A percentile compares a stretch with the other conserved stretches of the same genome.
Conservation (phyloP, 148 eudicot species). For the Oxyria digyna region DNA sequence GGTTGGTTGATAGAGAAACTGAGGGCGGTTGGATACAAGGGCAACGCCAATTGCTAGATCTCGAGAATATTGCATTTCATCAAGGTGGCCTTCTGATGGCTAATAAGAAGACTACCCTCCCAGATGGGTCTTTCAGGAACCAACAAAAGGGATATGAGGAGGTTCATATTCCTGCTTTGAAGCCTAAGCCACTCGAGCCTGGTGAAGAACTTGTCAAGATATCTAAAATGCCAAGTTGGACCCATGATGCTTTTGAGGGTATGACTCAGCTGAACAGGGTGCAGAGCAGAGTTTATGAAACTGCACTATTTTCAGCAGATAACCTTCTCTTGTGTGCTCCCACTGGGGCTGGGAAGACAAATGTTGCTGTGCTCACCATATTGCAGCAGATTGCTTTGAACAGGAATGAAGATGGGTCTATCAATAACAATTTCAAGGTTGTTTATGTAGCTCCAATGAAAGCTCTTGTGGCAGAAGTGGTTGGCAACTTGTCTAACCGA, state of each 20-base stretch:
- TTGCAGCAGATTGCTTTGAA: slow-evolving; percentile 61
- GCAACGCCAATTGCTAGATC: slow-evolving; percentile 61
- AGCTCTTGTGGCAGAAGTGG: slow-evolving; percentile 77
- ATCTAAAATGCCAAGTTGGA: too few species aligned
- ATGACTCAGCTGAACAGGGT: too few species aligned
- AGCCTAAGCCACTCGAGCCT: slow-evolving; percentile 41
- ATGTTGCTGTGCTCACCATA: slow-evolving; percentile 75
- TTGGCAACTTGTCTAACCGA: slow-evolving; percentile 58
- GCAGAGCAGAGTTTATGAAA: slow-evolving; percentile 54
- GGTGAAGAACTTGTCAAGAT: too few species aligned
- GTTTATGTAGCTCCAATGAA: slow-evolving; percentile 64
- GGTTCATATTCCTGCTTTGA: slow-evolving; percentile 69
- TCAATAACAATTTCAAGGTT: too few species aligned
- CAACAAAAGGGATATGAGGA: slow-evolving; percentile 60
- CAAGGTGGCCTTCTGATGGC: slow-evolving; percentile 68
- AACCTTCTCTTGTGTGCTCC: slow-evolving; percentile 78
- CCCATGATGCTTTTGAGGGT: too few species aligned
- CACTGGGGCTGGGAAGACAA: slow-evolving; percentile 80
- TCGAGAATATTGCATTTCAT: slow-evolving; percentile 47
- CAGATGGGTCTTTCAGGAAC: slow-evolving; percentile 47
- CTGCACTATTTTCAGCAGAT: slow-evolving; percentile 54
- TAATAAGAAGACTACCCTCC: slow-evolving; percentile 48
- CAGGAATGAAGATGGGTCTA: slow-evolving; percentile 42
- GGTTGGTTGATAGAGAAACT: slow-evolving; percentile 33
- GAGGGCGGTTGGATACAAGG: slow-evolving; percentile 60